These are phyloP conservation scores for Wickerhamomyces ciferrii DNA, from an alignment of 805 yeast genomes.

Conservation along the genomic window DNA sequence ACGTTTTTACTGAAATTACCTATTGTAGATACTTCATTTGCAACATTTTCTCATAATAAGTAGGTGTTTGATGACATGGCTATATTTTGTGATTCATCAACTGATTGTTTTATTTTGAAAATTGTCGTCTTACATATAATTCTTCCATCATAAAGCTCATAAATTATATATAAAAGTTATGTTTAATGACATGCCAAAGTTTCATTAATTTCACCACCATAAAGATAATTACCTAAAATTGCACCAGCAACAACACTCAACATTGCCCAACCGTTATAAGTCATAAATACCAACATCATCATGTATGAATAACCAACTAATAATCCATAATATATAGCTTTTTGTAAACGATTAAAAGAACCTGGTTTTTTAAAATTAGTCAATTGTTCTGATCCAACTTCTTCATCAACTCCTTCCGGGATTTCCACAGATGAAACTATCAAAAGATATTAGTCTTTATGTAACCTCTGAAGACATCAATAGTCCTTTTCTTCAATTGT, in stretches of 20 bases:
- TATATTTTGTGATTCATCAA: no score
- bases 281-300: constrained; percentile 81
- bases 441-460: background rate
- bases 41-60: no score
- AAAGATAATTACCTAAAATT: constrained; percentile 56
- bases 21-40: no score
- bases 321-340: constrained; percentile 47
- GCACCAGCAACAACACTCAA: constrained; percentile 70
- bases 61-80: no score
- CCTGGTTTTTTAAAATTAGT: constrained; percentile 6
- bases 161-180: no score
- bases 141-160: background rate
- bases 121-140: no score
- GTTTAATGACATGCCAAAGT: constrained; percentile 19
- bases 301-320: constrained; percentile 68
- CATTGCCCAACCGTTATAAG: constrained; percentile 85
- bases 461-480: background rate
- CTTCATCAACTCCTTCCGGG: constrained; percentile 4
- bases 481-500: background rate
- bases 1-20: background rate
- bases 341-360: constrained; percentile 20
- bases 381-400: constrained; percentile 4
- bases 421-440: constrained; percentile 3
- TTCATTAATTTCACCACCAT: constrained; percentile 35
- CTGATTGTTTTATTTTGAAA: no score